Evolutionary conservation across 108 stramenopile genomes (phyloP).

Genomic region (Skeletonema grethae): DNA sequence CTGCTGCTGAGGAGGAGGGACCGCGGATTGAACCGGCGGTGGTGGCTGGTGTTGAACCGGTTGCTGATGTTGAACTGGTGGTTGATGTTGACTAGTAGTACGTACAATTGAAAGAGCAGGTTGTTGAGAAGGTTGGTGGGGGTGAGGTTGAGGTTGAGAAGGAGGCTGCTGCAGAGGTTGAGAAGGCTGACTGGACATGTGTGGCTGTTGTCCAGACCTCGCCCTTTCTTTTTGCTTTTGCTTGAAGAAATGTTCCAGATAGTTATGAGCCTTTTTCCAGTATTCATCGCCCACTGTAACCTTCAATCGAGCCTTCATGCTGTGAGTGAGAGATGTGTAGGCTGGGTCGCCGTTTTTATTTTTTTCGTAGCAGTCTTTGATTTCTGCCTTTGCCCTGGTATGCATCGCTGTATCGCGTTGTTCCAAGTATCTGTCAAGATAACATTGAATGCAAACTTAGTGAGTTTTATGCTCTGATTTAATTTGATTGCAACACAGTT

Average conservation of each 20-base stretch:
- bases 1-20: conserved; percentile 1
- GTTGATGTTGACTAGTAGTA: not conserved
- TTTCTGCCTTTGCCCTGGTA: conserved; percentile 64
- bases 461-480: not conserved
- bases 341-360: conserved; percentile 73
- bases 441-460: not conserved
- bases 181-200: conserved; percentile 1
- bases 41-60: conserved; percentile 3
- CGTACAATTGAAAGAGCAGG: conserved; percentile 18
- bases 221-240: conserved; percentile 50
- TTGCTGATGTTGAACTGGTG: too few species aligned
- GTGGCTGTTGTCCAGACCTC: conserved; percentile 3
- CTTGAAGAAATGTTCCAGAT: conserved; percentile 61
- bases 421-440: conserved; percentile 60
- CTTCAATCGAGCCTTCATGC: conserved; percentile 63
- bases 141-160: too few species aligned
- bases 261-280: conserved; percentile 73
- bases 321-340: conserved; percentile 62
- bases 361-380: conserved; percentile 81
- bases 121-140: not conserved
- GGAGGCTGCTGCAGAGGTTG: not conserved
- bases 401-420: conserved; percentile 71
- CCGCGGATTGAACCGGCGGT: conserved; percentile 3
- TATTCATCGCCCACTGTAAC: conserved; percentile 67
- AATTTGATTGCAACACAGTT: too few species aligned